Percentiles rank a stretch among this genome's conserved stretches.
These are phyloP conservation scores for Meira miltonrushii DNA, from an alignment of 1,284 basidiomycete genomes.

Conservation along the genomic window DNA sequence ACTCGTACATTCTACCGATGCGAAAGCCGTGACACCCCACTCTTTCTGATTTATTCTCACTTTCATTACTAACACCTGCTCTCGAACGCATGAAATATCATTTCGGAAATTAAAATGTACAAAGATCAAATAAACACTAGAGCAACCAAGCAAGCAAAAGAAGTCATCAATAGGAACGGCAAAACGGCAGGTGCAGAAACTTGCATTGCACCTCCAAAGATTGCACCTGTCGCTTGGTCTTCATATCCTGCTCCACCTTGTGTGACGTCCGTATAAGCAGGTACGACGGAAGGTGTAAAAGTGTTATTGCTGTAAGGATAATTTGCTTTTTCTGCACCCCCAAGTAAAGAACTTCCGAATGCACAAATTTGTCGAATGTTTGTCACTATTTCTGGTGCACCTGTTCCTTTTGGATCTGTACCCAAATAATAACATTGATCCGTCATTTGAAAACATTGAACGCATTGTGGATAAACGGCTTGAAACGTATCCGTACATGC, in stretches of 20 bases:
- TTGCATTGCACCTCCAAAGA: slow-evolving; percentile 17
- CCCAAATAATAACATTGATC: slow-evolving; percentile 32
- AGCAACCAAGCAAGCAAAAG: background rate
- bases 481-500: slow-evolving; percentile 66
- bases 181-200: background rate
- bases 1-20: no score
- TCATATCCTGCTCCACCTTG: slow-evolving; percentile 18
- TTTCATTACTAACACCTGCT: no score
- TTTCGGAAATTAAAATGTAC: no score
- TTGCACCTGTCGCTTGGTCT: slow-evolving; percentile 26
- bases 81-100: no score
- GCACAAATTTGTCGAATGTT: slow-evolving; percentile 40
- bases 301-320: slow-evolving; percentile 5
- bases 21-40: no score
- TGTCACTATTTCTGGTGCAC: slow-evolving; percentile 24
- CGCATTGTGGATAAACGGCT: slow-evolving; percentile 65
- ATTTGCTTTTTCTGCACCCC: slow-evolving; percentile 25
- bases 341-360: slow-evolving; percentile 27
- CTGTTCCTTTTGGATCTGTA: slow-evolving; percentile 39
- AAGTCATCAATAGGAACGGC: background rate
- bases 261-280: slow-evolving; percentile 27
- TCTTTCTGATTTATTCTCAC: no score
- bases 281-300: slow-evolving; percentile 3
- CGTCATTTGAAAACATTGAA: slow-evolving; percentile 58
- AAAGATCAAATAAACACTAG: no score